phyloP scores from a whole-genome alignment of 768 basidiomycete genomes.

The Podaxis rugospora region DNA sequence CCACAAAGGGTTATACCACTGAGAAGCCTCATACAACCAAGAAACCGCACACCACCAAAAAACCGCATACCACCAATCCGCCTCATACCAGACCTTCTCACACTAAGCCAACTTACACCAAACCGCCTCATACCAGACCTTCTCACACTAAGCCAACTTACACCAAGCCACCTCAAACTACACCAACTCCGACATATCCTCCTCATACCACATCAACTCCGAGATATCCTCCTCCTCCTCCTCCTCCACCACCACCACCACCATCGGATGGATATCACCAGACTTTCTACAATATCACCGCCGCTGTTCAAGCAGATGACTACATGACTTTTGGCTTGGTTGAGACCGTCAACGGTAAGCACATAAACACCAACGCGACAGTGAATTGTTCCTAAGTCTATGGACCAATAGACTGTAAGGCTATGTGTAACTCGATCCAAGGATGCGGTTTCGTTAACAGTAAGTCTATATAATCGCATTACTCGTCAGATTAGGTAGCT shows the following conservation, averaged over 20 bases:
- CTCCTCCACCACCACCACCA: constrained; percentile 13
- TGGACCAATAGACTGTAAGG: constrained; percentile 31
- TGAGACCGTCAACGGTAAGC: constrained; percentile 35
- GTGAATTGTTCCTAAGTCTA: neutral
- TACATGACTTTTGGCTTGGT: constrained; percentile 43
- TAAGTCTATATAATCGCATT: constrained; percentile 18
- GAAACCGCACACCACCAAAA: too few relatives aligned
- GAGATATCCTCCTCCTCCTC: neutral
- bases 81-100: too few relatives aligned
- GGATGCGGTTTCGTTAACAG: constrained; percentile 42
- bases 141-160: constrained; percentile 7
- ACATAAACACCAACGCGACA: neutral
- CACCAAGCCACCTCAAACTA: constrained; percentile 4
- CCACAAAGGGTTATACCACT: too few relatives aligned
- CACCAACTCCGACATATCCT: constrained; percentile 7
- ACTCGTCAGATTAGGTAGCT: neutral
- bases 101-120: constrained; percentile 9
- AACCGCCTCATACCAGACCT: too few relatives aligned
- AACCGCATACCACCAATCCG: too few relatives aligned
- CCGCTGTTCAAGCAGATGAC: constrained; percentile 36
- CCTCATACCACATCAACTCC: constrained; percentile 11
- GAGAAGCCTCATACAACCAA: too few relatives aligned
- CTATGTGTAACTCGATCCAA: constrained; percentile 37
- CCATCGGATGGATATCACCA: constrained; percentile 29
- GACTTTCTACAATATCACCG: constrained; percentile 36